A percentile compares a stretch with the other conserved stretches of the same genome.
phyloP scores from a whole-genome alignment of 1,284 basidiomycete genomes.

The Peniophora sp. region DNA sequence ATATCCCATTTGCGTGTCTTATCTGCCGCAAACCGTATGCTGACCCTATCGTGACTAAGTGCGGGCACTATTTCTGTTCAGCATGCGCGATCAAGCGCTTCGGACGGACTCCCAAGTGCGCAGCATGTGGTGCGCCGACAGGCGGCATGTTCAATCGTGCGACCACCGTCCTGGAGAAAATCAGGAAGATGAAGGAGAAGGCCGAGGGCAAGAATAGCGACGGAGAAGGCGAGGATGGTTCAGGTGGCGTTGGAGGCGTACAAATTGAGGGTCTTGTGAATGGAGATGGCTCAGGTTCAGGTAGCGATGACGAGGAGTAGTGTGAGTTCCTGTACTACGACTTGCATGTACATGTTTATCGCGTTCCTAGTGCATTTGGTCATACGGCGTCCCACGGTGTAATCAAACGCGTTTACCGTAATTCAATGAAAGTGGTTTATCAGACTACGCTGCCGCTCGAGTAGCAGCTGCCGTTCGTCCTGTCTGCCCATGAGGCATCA shows the following conservation, averaged over 20 bases:
- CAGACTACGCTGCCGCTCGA: too few relatives aligned
- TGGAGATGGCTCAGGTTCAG: background rate
- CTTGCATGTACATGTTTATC: too few relatives aligned
- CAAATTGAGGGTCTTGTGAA: slow-evolving; percentile 10
- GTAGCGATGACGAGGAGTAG: slow-evolving; percentile 22
- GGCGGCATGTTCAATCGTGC: slow-evolving; percentile 93
- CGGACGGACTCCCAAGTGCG: slow-evolving; percentile 90
- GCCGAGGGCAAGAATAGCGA: slow-evolving; percentile 32
- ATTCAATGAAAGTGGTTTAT: too few relatives aligned
- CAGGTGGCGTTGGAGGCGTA: slow-evolving; percentile 20
- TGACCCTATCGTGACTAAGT: slow-evolving; percentile 92
- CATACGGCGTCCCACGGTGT: too few relatives aligned
- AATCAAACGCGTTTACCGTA: too few relatives aligned
- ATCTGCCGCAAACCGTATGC: slow-evolving; percentile 93
- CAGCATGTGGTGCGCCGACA: slow-evolving; percentile 90
- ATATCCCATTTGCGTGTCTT: slow-evolving; percentile 95
- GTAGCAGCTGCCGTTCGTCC: too few relatives aligned
- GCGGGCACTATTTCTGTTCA: slow-evolving; percentile 96
- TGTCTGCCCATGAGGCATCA: too few relatives aligned
- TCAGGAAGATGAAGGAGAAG: slow-evolving; percentile 53
- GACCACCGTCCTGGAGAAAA: slow-evolving; percentile 74
- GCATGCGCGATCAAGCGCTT: slow-evolving; percentile 92
- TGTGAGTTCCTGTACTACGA: too few relatives aligned
- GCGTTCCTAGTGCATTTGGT: too few relatives aligned
- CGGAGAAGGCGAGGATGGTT: slow-evolving; percentile 32